phyloP scores from a whole-genome alignment of 2,329 filamentous ascomycete genomes.

The Hypoxylon sp. region DNA sequence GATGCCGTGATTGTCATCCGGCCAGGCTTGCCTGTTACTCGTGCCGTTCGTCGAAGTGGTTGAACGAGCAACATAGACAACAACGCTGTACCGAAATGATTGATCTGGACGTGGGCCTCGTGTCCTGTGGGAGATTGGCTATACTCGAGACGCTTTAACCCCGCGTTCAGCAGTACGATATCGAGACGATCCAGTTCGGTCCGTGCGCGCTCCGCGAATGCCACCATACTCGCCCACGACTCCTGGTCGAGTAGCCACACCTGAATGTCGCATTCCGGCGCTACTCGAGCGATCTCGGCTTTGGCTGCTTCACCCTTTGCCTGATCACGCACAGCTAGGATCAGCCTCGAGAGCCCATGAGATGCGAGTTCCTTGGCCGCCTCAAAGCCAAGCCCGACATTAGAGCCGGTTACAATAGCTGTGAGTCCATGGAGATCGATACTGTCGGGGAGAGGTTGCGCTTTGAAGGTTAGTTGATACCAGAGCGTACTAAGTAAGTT shows the following conservation, averaged over 20 bases:
- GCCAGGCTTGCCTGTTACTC: slow-evolving; percentile 7
- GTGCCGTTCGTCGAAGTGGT: slow-evolving; percentile 24
- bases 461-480: slow-evolving; percentile 33
- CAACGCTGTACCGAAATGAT: slow-evolving; percentile 35
- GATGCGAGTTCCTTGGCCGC: slow-evolving; percentile 34
- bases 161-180: slow-evolving; percentile 31
- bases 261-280: slow-evolving; percentile 22
- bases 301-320: slow-evolving; percentile 27
- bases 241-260: slow-evolving; percentile 34
- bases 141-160: slow-evolving; percentile 31
- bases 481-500: slow-evolving; percentile 15
- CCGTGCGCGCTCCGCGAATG: slow-evolving; percentile 21
- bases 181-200: slow-evolving; percentile 30
- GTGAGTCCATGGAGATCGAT: slow-evolving; percentile 29
- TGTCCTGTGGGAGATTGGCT: slow-evolving; percentile 29
- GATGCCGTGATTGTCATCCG: slow-evolving; percentile 35
- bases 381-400: slow-evolving; percentile 34
- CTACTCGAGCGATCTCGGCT: slow-evolving; percentile 17
- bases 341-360: slow-evolving; percentile 30
- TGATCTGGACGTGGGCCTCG: slow-evolving; percentile 32
- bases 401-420: slow-evolving; percentile 34
- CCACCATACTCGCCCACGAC: slow-evolving; percentile 30
- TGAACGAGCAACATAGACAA: slow-evolving; percentile 32
- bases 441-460: slow-evolving; percentile 18
- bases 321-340: slow-evolving; percentile 29